Evolutionary conservation across 768 basidiomycete species (phyloP).

Genomic region (Tubosaeta sp.): DNA sequence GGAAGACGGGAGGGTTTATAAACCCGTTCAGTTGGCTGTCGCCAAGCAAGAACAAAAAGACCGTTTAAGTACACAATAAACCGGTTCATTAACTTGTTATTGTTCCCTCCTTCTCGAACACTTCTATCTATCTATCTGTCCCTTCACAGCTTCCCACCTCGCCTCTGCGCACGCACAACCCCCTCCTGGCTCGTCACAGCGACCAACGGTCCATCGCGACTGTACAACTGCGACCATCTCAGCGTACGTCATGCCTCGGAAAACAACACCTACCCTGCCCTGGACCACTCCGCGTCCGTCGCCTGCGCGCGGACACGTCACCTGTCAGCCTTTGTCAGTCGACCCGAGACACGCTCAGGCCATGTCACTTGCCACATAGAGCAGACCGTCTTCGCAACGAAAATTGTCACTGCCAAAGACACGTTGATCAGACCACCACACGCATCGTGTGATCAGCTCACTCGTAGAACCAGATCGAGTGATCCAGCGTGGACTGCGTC

Average conservation of each 20-base stretch:
- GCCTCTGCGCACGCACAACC: slow-evolving; percentile 58
- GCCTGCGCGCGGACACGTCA: slow-evolving; percentile 57
- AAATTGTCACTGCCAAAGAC: slow-evolving; percentile 54
- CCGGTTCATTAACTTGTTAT: slow-evolving; percentile 19
- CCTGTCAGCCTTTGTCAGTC: slow-evolving; percentile 34
- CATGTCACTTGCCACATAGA: slow-evolving; percentile 58
- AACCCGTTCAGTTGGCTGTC: slow-evolving; percentile 13
- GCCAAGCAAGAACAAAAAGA: slow-evolving; percentile 35
- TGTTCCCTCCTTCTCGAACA: slow-evolving; percentile 6
- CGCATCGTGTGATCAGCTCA: slow-evolving; percentile 29
- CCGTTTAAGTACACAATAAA: slow-evolving; percentile 29
- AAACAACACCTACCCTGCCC: slow-evolving; percentile 53
- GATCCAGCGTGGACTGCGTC: slow-evolving; percentile 59
- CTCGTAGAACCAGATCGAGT: slow-evolving; percentile 79
- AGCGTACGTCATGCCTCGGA: slow-evolving; percentile 7
- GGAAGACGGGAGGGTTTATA: slow-evolving; percentile 23
- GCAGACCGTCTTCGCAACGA: slow-evolving; percentile 74
- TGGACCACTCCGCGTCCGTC: slow-evolving; percentile 67
- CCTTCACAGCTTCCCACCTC: slow-evolving; percentile 30
- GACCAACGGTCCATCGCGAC: slow-evolving; percentile 57
- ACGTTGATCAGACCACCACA: slow-evolving; percentile 1
- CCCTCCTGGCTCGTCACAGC: slow-evolving; percentile 83
- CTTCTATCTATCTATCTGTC: slow-evolving; percentile 1
- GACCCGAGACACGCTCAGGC: not conserved
- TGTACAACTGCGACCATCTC: slow-evolving; percentile 52